Conservation (phyloP, 2,329 filamentous ascomycete species). For the Venturia pyrina region DNA sequence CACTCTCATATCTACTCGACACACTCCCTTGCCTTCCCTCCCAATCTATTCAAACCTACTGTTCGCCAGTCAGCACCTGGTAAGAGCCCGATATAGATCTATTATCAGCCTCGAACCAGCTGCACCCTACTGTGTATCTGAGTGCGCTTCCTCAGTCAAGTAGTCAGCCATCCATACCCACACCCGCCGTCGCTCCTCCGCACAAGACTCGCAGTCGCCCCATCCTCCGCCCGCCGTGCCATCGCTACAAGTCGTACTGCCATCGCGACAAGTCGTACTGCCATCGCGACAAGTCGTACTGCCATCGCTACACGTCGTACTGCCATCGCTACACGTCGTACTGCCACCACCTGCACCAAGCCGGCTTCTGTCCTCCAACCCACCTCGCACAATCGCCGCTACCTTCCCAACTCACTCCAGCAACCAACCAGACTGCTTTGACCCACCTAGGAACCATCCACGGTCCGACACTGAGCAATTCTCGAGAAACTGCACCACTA, state of each 20-base stretch:
- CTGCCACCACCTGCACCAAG: not conserved
- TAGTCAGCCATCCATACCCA: too few relatives aligned
- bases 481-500: not conserved
- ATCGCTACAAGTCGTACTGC: not conserved
- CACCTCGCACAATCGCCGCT: not conserved
- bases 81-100: slow-evolving; percentile 7
- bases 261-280: not conserved
- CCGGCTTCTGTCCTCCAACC: not conserved
- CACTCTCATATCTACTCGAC: not conserved
- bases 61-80: not conserved
- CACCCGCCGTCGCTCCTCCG: not conserved
- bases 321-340: too few relatives aligned
- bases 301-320: not conserved
- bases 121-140: too few relatives aligned
- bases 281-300: not conserved
- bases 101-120: slow-evolving; percentile 10
- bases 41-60: slow-evolving; percentile 5
- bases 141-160: too few relatives aligned
- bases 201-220: not conserved
- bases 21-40: slow-evolving; percentile 1
- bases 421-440: not conserved
- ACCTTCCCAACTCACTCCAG: not conserved
- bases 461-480: not conserved
- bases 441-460: not conserved
- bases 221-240: not conserved